These are phyloP conservation scores for Gentiana straminea DNA, from an alignment of 257 asterid species.

Conservation along the genomic window DNA sequence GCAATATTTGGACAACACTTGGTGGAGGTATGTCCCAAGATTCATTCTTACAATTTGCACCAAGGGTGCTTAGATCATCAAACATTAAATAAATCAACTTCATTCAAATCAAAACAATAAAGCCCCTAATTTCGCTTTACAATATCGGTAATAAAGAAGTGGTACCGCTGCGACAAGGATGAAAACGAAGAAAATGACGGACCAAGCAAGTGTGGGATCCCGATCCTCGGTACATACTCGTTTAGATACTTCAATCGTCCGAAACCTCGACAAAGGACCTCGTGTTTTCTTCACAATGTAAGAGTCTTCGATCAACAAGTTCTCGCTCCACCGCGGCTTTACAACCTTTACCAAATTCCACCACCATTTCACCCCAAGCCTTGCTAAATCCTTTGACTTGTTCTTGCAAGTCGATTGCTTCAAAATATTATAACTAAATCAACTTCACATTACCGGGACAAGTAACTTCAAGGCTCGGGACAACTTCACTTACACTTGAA, in stretches of 20 bases:
- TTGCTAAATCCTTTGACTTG: conserved; percentile 69
- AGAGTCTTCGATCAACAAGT: conserved; percentile 61
- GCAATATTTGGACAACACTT: too few relatives aligned
- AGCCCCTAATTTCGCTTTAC: too few relatives aligned
- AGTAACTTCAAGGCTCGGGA: too few relatives aligned
- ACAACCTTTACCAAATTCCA: conserved; percentile 65
- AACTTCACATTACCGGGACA: too few relatives aligned
- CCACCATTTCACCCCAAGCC: conserved; percentile 81
- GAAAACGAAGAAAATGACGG: conserved; percentile 53
- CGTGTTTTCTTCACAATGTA: conserved; percentile 55
- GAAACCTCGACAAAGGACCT: conserved; percentile 45
- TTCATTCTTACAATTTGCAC: too few relatives aligned
- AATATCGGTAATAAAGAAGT: too few relatives aligned
- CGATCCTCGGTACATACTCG: conserved; percentile 91
- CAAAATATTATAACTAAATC: too few relatives aligned
- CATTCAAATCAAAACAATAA: too few relatives aligned
- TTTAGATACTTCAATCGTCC: conserved; percentile 45
- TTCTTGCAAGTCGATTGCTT: conserved; percentile 61
- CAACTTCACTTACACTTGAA: too few relatives aligned
- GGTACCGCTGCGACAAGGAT: conserved; percentile 71
- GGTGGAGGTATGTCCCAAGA: too few relatives aligned
- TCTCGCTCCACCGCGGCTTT: conserved; percentile 77
- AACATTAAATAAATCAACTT: too few relatives aligned
- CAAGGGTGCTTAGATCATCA: too few relatives aligned
- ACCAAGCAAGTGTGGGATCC: conserved; percentile 74